Evolutionary conservation across 2,329 filamentous ascomycete species (phyloP), one percentile per base, ranked within the genome.

Genomic region (Pestalotiopsis sp.): DNA sequence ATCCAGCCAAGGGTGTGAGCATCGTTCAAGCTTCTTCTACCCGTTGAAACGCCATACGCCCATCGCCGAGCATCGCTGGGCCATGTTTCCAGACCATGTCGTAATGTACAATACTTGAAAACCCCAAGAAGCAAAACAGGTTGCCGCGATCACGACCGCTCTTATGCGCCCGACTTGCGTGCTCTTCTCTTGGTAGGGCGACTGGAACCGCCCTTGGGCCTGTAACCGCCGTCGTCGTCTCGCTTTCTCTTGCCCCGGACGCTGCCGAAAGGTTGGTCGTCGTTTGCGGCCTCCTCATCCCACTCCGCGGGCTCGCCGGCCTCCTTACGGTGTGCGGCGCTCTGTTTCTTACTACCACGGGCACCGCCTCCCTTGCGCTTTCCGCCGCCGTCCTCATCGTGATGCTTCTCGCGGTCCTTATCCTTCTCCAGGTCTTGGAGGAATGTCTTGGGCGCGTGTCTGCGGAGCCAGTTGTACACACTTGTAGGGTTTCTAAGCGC

Each of bases 391-490:
- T 78, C 79, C 36, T 76, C 72, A 68, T 66, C 72, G 20, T 75
- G 77, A 64, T 82, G 78, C 20, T 80, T 80, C 72, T 78, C 69
- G 70, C 74, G 73, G 69, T 80, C 79, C 73, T 91, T 74, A 66
- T 80, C 77, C 38, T 81, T 80, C 74, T 91, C 90, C 68, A 90
- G 88, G 75, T 94, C 93, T 78, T 97, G 92, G 23, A 97, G 82
- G 82, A 97, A 95, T 63, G 94, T 91, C 79, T 95, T 91, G 3
- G 94, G 93, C 69, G 93, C 91, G 80, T 97, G 87, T 77, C 93
- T 91, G 71, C 93, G 89, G 13, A 99, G 88, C 96, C 96, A 99
- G 80, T 97, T 98, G 82, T 97, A 97, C 3, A 97, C 95, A 69
- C 93, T 97, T 57, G 94, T 93, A 0, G 95, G 94, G 78, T 98